Evolutionary conservation across 1,284 basidiomycete genomes (phyloP).

Genomic region (Trichosporon asahii): DNA sequence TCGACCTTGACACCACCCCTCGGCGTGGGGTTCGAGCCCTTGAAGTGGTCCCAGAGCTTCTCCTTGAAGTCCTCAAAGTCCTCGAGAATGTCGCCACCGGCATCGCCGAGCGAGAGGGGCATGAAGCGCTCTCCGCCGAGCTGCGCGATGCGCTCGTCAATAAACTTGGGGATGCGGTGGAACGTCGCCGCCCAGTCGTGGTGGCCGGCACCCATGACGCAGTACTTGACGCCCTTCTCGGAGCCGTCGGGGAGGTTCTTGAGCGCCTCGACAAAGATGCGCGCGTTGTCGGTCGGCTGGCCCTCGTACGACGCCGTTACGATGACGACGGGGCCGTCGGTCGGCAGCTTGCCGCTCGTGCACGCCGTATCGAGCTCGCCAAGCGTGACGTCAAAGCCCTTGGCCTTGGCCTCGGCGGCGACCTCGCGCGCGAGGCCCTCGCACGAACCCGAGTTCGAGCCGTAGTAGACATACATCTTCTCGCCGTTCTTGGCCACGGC

Average conservation of each 20-base stretch:
- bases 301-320: constrained; percentile 60
- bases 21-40: background rate
- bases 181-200: constrained; percentile 59
- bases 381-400: constrained; percentile 54
- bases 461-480: constrained; percentile 22
- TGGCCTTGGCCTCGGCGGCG: constrained; percentile 51
- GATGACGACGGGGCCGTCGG: constrained; percentile 56
- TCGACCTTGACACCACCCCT: background rate
- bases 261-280: constrained; percentile 23
- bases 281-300: constrained; percentile 33
- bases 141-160: constrained; percentile 53
- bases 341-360: constrained; percentile 52
- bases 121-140: constrained; percentile 54
- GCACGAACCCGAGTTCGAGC: constrained; percentile 57
- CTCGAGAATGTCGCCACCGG: constrained; percentile 55
- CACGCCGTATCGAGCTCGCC: constrained; percentile 54
- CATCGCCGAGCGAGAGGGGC: constrained; percentile 29
- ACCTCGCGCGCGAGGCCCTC: constrained; percentile 58
- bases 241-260: constrained; percentile 6
- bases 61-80: constrained; percentile 56
- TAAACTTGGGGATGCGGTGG: constrained; percentile 56
- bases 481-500: constrained; percentile 6
- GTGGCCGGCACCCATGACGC: constrained; percentile 60
- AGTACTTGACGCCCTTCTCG: constrained; percentile 53
- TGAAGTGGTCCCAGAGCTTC: constrained; percentile 53